Conservation (phyloP, 2,329 filamentous ascomycete species). For the Talaromyces sp. region DNA sequence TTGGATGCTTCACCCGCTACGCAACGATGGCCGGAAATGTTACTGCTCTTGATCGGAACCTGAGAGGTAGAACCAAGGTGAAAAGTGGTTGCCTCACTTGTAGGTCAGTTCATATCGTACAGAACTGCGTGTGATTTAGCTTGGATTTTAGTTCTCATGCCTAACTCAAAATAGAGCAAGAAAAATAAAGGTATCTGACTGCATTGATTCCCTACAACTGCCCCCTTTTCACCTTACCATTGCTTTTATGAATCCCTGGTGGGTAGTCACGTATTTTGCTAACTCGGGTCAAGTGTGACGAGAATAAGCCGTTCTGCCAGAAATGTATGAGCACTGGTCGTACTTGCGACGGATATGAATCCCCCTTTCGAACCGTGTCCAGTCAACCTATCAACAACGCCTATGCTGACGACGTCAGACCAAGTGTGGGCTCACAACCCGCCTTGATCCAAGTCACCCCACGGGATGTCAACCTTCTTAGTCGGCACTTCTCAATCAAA, state of each 20-base stretch:
- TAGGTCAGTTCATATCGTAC: slow-evolving; percentile 9
- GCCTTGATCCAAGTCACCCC: background rate
- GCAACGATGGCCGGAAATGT: background rate
- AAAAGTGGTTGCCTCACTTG: slow-evolving; percentile 15
- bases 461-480: slow-evolving; percentile 11
- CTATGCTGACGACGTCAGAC: background rate
- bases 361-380: slow-evolving; percentile 3
- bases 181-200: background rate
- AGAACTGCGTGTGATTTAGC: background rate
- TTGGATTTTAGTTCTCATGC: background rate
- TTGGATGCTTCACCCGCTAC: too few species aligned
- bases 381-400: slow-evolving; percentile 4
- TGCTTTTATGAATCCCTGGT: background rate
- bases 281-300: slow-evolving; percentile 12
- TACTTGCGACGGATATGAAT: slow-evolving; percentile 16
- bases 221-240: background rate
- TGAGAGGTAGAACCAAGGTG: slow-evolving; percentile 11
- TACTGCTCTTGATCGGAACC: background rate
- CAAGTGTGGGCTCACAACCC: background rate
- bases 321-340: slow-evolving; percentile 16
- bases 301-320: slow-evolving; percentile 14
- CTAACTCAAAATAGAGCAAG: slow-evolving; percentile 4
- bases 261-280: background rate
- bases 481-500: slow-evolving; percentile 14
- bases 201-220: background rate